These are phyloP conservation scores for Aspergillus quadricinctus DNA, from an alignment of 2,329 filamentous ascomycete genomes.

Conservation along the genomic window DNA sequence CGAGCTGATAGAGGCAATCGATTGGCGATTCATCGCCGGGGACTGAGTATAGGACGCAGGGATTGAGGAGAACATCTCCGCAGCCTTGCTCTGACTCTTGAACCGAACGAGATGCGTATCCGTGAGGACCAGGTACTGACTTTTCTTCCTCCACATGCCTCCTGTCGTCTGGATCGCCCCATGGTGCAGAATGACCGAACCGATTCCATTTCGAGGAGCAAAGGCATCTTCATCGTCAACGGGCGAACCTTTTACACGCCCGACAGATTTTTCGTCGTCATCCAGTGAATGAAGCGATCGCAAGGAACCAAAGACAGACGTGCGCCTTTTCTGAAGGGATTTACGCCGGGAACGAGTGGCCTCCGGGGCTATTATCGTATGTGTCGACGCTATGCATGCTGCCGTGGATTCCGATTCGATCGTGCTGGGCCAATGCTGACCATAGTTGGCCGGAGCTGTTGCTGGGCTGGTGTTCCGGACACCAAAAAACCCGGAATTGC, in stretches of 20 bases:
- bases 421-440: conserved; percentile 24
- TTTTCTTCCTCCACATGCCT: conserved; percentile 67
- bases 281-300: conserved; percentile 50
- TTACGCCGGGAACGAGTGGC: conserved; percentile 35
- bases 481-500: conserved; percentile 38
- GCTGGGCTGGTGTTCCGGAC: conserved; percentile 25
- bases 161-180: conserved; percentile 67
- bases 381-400: conserved; percentile 18
- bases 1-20: conserved; percentile 56
- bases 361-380: conserved; percentile 23
- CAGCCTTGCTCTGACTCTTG: conserved; percentile 63
- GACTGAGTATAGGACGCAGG: conserved; percentile 36
- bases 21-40: conserved; percentile 51
- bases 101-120: conserved; percentile 65
- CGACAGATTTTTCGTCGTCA: conserved; percentile 49
- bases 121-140: conserved; percentile 67
- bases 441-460: conserved; percentile 13
- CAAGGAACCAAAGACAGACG: conserved; percentile 58
- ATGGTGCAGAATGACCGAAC: conserved; percentile 56
- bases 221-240: conserved; percentile 46
- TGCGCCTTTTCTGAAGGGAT: conserved; percentile 44
- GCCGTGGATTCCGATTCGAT: conserved; percentile 22
- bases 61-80: conserved; percentile 57
- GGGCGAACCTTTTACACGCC: conserved; percentile 46
- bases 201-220: conserved; percentile 34